Conservation (phyloP, 73 alveolate species). For the Symbiodinium pilosum region DNA sequence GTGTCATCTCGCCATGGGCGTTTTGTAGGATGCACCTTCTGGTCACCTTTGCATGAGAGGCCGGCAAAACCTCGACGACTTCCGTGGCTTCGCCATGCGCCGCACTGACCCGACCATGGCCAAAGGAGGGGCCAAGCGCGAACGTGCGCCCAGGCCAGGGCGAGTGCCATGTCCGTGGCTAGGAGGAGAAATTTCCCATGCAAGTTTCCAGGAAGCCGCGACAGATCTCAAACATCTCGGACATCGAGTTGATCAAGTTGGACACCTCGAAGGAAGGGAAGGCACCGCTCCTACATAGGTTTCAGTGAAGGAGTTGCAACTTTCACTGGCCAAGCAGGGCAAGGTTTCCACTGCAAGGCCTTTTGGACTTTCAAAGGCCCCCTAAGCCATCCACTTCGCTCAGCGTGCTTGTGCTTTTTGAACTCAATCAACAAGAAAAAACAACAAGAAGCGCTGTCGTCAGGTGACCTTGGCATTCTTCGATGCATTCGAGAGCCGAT, state of each 20-base stretch:
- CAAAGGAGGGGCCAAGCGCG: conserved; percentile 56
- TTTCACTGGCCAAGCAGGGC: too few relatives aligned
- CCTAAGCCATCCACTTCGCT: not conserved
- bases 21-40: not conserved
- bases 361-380: too few relatives aligned
- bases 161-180: not conserved
- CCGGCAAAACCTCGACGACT: conserved; percentile 74
- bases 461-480: conserved; percentile 86
- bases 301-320: not conserved
- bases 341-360: too few relatives aligned
- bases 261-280: conserved; percentile 82
- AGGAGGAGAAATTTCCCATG: not conserved
- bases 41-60: not conserved
- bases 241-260: conserved; percentile 77
- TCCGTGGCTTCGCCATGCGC: conserved; percentile 95
- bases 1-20: not conserved
- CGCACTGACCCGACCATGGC: conserved; percentile 51
- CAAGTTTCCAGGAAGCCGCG: conserved; percentile 88
- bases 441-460: too few relatives aligned
- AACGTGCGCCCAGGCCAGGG: conserved; percentile 64
- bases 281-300: not conserved
- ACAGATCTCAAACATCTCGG: conserved; percentile 73
- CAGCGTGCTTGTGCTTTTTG: not conserved
- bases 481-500: conserved; percentile 77
- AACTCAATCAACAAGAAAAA: not conserved